phyloP scores from a whole-genome alignment of 2,329 filamentous ascomycete genomes.

The Hirsutella minnesotensis region DNA sequence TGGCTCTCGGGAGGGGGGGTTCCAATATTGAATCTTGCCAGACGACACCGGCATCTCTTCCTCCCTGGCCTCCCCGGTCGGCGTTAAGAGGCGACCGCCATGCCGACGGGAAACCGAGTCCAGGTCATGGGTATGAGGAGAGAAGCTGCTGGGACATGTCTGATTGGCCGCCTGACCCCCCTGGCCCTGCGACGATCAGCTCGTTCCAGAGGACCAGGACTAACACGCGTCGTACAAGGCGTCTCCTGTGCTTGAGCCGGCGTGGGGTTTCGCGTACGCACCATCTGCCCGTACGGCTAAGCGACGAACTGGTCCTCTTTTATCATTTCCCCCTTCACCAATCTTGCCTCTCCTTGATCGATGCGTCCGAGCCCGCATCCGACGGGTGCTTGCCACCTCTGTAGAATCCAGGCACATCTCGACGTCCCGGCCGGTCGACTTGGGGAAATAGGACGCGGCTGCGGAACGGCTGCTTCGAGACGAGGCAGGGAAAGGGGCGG shows the following conservation, averaged over 20 bases:
- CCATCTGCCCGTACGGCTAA: not conserved
- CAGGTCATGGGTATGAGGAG: conserved; percentile 15
- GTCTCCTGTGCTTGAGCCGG: not conserved
- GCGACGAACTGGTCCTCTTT: too few relatives aligned
- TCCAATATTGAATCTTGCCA: too few relatives aligned
- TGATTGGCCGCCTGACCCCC: conserved; percentile 14
- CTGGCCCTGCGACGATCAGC: not conserved
- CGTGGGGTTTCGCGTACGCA: not conserved
- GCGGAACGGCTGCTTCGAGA: too few relatives aligned
- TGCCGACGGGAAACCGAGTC: conserved; percentile 11
- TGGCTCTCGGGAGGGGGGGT: too few relatives aligned
- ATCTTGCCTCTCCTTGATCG: not conserved
- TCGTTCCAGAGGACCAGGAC: not conserved
- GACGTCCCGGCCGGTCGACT: too few relatives aligned
- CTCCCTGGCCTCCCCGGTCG: not conserved
- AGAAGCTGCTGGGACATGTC: conserved; percentile 13
- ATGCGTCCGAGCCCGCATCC: not conserved
- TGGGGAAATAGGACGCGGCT: too few relatives aligned
- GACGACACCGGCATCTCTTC: too few relatives aligned
- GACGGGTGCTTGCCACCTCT: not conserved
- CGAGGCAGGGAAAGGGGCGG: not conserved
- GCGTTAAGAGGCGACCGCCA: not conserved
- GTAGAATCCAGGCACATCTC: too few relatives aligned
- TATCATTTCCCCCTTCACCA: too few relatives aligned
- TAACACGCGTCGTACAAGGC: not conserved